These are phyloP conservation scores for Penicillium arizonense DNA, from an alignment of 495 filamentous ascomycete genomes.

Conservation along the genomic window DNA sequence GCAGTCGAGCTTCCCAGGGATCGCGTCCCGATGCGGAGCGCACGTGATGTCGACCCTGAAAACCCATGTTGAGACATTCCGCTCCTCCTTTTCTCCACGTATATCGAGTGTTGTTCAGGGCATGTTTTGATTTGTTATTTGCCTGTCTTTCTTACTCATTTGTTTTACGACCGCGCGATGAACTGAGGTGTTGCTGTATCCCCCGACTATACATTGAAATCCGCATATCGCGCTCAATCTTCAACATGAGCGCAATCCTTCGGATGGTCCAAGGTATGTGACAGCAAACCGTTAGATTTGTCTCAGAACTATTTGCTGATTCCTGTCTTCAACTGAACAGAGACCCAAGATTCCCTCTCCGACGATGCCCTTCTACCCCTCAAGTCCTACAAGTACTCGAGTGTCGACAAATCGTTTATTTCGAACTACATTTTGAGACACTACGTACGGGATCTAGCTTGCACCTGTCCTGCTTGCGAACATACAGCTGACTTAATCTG, in stretches of 20 bases:
- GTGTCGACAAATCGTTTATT: constrained; percentile 93
- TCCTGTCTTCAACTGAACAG: constrained; percentile 17
- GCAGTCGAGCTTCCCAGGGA: constrained; percentile 6
- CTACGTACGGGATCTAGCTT: constrained; percentile 64
- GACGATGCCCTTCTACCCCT: constrained; percentile 77
- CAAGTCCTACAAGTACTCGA: constrained; percentile 93
- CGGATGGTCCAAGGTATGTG: constrained; percentile 45
- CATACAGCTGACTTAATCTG: constrained; percentile 7
- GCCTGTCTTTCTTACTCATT: background rate
- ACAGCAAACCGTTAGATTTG: background rate
- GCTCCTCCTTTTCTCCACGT: constrained; percentile 10
- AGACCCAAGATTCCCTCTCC: constrained; percentile 60
- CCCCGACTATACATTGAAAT: constrained; percentile 5
- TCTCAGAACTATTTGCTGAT: constrained; percentile 14
- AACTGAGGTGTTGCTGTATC: constrained; percentile 12
- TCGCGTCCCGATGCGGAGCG: constrained; percentile 25
- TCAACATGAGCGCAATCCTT: constrained; percentile 38
- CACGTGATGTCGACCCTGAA: constrained; percentile 24
- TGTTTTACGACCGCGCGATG: background rate
- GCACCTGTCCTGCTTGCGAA: background rate
- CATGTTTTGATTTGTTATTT: constrained; percentile 6
- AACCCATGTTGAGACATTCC: constrained; percentile 19
- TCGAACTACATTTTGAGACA: constrained; percentile 91
- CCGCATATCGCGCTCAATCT: constrained; percentile 14
- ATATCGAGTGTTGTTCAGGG: constrained; percentile 7